Base-by-base conservation (phyloP, 2,329 filamentous ascomycete species). In the Beauveria varroae region DNA sequence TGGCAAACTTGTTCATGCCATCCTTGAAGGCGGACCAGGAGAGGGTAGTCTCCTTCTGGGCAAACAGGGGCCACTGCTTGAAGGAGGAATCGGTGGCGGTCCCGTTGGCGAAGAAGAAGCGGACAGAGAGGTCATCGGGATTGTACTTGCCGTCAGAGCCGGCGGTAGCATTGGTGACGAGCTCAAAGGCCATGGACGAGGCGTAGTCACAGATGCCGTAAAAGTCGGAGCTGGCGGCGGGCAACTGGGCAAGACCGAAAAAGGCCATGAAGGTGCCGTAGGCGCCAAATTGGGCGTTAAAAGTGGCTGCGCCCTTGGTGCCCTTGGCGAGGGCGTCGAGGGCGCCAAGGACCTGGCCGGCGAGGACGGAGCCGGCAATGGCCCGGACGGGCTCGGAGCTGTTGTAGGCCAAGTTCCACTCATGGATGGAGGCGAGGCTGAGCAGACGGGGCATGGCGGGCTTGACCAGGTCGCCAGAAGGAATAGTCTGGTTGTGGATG, bases 361-460 rank as follows among this genome's bases (percentile, higher is more conserved):
- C 83, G 3, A 87, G 77, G 26, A 84, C 81, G 61, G 79, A 74
- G 64, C 83, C 85, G 3, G 80, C 78, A 65, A 87, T 79, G 66
- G 84, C 81, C 58, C 84, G 81, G 66, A 82, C 78, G 50, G 81
- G 77, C 68, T 93, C 90, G 75, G 86, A 88, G 65, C 78, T 75
- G 76, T 96, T 93, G 83, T 88, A 96, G 58, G 90, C 90, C 16
- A 95, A 85, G 69, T 87, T 88, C 79, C 84, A 96, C 73, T 97
- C 89, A 73, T 95, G 90, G 62, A 79, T 77, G 71, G 93, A 86
- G 67, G 93, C 92, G 37, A 95, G 84, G n/a, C 82, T 81, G 67
- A 83, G 81, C 61, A 95, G 82, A 70, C 89, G 84, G 67, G 77
- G 71, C 60, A 91, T 78, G 28, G 82, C 81, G 1, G 79, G 76